Conservation (phyloP, 2,329 filamentous ascomycete species). For the Neofusicoccum ribis region DNA sequence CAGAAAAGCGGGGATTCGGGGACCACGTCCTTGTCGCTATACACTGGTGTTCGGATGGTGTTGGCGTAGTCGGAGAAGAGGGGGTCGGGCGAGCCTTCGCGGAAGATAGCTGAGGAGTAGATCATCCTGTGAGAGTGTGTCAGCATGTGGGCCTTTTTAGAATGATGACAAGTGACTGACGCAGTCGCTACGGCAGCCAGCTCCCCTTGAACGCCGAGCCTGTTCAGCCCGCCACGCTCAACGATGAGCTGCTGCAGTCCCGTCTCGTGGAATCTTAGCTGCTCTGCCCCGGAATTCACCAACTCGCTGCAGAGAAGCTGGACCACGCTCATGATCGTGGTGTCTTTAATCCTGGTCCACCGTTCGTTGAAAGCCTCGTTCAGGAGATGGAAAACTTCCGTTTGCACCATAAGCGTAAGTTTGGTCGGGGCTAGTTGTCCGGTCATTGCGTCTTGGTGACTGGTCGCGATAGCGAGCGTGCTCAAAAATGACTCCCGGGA, state of each 20-base stretch:
- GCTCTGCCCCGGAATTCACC: conserved; percentile 29
- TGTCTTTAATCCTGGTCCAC: conserved; percentile 30
- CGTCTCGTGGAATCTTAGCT: conserved; percentile 29
- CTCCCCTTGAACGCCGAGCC: conserved; percentile 33
- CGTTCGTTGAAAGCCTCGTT: conserved; percentile 28
- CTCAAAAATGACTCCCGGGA: conserved; percentile 39
- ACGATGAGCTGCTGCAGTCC: conserved; percentile 35
- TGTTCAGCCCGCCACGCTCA: conserved; percentile 34
- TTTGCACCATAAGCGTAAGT: conserved; percentile 30
- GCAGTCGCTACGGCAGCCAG: conserved; percentile 30
- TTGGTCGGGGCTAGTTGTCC: conserved; percentile 31
- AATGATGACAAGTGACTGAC: background rate
- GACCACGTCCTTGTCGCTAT: conserved; percentile 15
- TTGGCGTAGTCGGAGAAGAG: conserved; percentile 31
- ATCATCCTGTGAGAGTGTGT: conserved; percentile 21
- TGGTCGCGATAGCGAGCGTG: conserved; percentile 37
- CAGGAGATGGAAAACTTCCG: conserved; percentile 39
- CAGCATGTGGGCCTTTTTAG: background rate
- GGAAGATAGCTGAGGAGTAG: conserved; percentile 34
- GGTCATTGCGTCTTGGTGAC: conserved; percentile 34
- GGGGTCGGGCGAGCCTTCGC: conserved; percentile 28
- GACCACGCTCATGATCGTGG: conserved; percentile 37
- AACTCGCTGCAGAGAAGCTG: conserved; percentile 39
- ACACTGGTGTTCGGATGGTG: background rate
- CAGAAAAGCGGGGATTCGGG: conserved; percentile 40